These are phyloP conservation scores for Rhizophagus sp. DNA, from an alignment of 192 early-diverging fungal species.

Conservation along the genomic window DNA sequence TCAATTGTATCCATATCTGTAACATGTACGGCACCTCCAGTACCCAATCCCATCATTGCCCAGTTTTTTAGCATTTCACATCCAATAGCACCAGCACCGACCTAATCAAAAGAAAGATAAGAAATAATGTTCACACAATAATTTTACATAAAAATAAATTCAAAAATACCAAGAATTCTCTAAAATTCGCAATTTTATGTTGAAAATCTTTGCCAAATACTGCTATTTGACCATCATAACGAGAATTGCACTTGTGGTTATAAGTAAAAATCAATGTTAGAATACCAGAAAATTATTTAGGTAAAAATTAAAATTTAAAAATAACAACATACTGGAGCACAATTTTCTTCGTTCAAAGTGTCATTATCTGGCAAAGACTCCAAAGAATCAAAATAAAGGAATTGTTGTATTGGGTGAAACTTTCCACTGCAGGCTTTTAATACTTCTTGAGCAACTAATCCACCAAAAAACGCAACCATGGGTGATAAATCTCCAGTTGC, in stretches of 20 bases:
- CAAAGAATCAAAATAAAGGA: conserved; percentile 96
- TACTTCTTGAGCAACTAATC: conserved; percentile 96
- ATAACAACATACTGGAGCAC: conserved; percentile 59
- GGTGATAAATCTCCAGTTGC: conserved; percentile 90
- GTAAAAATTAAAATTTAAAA: not conserved
- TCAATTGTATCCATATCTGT: conserved; percentile 99
- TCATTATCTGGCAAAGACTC: conserved; percentile 86
- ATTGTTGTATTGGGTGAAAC: conserved; percentile 90
- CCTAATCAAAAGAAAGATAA: not conserved
- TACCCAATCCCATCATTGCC: conserved; percentile 92
- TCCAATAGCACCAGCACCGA: conserved; percentile 89
- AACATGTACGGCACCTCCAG: conserved; percentile 67
- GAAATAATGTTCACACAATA: not conserved
- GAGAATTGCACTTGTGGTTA: conserved; percentile 62
- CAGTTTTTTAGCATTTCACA: conserved; percentile 97
- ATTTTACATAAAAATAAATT: not conserved
- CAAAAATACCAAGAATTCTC: conserved; percentile 76
- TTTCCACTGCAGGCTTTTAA: conserved; percentile 98
- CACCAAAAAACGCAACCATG: conserved; percentile 96
- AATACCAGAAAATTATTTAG: not conserved
- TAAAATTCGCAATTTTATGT: conserved; percentile 78
- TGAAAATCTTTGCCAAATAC: conserved; percentile 96
- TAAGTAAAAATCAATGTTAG: not conserved
- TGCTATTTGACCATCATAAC: conserved; percentile 95
- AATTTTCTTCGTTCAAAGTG: conserved; percentile 66